A percentile compares a stretch with the other conserved stretches of the same genome.
Evolutionary conservation across 2,329 filamentous ascomycete species (phyloP).

Genomic region (Helotiales sp.): DNA sequence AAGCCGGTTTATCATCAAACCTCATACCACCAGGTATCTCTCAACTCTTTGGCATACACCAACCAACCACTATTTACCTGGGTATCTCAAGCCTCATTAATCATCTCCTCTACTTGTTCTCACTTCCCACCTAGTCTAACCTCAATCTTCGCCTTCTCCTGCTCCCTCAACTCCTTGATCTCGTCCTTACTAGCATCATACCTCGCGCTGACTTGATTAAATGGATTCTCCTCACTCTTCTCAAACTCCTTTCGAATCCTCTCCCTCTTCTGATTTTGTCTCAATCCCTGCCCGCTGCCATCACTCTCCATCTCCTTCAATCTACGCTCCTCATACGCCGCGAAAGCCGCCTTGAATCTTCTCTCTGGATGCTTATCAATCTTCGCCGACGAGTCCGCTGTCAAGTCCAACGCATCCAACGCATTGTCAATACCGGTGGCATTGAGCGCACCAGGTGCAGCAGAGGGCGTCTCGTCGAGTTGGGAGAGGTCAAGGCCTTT

Average conservation of each 20-base stretch:
- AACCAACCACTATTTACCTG: not conserved
- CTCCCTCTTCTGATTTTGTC: constrained; percentile 83
- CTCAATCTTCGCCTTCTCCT: constrained; percentile 78
- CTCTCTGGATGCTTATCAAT: constrained; percentile 89
- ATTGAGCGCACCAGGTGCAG: constrained; percentile 65
- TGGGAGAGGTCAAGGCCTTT: constrained; percentile 75
- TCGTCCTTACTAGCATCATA: constrained; percentile 85
- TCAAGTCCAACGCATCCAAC: constrained; percentile 80
- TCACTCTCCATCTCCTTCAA: constrained; percentile 86
- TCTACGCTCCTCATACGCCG: constrained; percentile 79
- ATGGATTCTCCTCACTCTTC: constrained; percentile 92
- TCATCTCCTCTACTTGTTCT: constrained; percentile 5
- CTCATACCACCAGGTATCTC: not conserved
- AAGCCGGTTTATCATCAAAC: not conserved
- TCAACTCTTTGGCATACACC: not conserved
- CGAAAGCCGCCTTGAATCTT: constrained; percentile 83
- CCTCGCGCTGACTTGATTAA: constrained; percentile 78
- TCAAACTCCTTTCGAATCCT: constrained; percentile 91
- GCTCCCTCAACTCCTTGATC: constrained; percentile 64
- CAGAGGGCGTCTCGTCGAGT: constrained; percentile 63
- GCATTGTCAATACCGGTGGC: constrained; percentile 93
- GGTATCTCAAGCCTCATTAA: not conserved
- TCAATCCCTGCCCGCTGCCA: constrained; percentile 71
- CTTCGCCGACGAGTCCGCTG: constrained; percentile 63
- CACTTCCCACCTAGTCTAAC: constrained; percentile 58